These are phyloP conservation scores for Fonticula alba DNA, from an alignment of 78 protist genomes.

Conservation along the genomic window DNA sequence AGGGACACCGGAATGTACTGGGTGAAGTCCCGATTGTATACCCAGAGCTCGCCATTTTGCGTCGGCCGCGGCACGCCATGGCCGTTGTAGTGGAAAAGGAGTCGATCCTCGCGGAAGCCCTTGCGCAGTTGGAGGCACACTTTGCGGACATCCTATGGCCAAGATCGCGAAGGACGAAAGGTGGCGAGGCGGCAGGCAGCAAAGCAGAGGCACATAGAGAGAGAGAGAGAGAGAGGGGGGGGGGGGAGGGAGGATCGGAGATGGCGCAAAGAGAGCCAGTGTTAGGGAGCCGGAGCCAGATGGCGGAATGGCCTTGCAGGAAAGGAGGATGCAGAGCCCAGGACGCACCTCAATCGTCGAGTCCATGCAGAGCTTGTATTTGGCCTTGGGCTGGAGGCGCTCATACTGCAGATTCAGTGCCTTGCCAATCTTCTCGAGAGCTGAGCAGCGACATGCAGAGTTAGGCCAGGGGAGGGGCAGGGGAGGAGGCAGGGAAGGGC, in stretches of 20 bases:
- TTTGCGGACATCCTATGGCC: conserved; percentile 33
- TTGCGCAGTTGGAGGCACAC: conserved; percentile 50
- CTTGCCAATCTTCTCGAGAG: conserved; percentile 61
- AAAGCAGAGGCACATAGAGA: neutral
- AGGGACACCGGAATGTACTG: conserved; percentile 85
- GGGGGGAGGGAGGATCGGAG: neutral
- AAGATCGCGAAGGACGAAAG: too few relatives aligned
- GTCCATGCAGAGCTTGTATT: conserved; percentile 47
- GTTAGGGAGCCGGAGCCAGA: neutral
- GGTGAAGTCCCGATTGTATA: conserved; percentile 80
- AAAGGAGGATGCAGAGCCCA: neutral
- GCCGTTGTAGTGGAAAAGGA: conserved; percentile 94
- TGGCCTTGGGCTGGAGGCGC: conserved; percentile 59
- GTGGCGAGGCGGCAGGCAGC: too few relatives aligned
- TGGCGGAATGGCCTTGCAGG: neutral
- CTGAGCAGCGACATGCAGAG: too few relatives aligned
- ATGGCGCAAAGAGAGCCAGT: neutral
- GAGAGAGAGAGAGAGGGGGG: too few relatives aligned
- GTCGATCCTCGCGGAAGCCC: conserved; percentile 66
- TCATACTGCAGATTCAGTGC: conserved; percentile 61
- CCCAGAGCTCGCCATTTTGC: conserved; percentile 81
- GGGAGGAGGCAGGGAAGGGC: too few relatives aligned
- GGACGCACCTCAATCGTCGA: conserved; percentile 33
- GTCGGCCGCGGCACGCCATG: conserved; percentile 97
- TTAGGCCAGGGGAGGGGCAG: too few relatives aligned